Conservation (phyloP, 768 basidiomycete genomes). For the Rhizopogon roseolus region DNA sequence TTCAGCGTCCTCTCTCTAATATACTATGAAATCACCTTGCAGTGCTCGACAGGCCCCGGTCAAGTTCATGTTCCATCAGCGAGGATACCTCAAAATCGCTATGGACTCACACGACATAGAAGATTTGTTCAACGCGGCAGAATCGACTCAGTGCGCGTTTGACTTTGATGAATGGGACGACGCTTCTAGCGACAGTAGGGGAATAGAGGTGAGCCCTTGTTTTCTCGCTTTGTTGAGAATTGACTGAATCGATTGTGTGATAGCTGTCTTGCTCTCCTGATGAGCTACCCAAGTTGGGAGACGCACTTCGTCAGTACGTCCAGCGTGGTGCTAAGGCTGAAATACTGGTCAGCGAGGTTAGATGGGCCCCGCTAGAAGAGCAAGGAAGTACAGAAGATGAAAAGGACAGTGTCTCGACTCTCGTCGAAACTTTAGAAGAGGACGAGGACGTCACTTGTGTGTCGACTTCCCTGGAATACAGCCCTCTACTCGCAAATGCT, state of each 20-base stretch:
- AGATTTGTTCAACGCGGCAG: slow-evolving; percentile 29
- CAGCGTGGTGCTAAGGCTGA: slow-evolving; percentile 27
- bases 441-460: slow-evolving; percentile 56
- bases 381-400: slow-evolving; percentile 35
- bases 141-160: slow-evolving; percentile 27
- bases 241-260: background rate
- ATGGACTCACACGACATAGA: slow-evolving; percentile 29
- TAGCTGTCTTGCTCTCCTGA: slow-evolving; percentile 45
- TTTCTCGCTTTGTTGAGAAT: background rate
- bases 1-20: background rate
- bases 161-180: slow-evolving; percentile 38
- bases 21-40: slow-evolving; percentile 1
- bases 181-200: slow-evolving; percentile 26
- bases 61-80: slow-evolving; percentile 57
- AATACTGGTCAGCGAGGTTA: slow-evolving; percentile 45
- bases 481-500: slow-evolving; percentile 14
- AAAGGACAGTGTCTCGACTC: slow-evolving; percentile 31
- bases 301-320: slow-evolving; percentile 22
- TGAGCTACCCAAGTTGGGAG: slow-evolving; percentile 33
- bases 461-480: slow-evolving; percentile 46
- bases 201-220: slow-evolving; percentile 26
- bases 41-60: slow-evolving; percentile 63
- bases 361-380: slow-evolving; percentile 48
- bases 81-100: slow-evolving; percentile 46
- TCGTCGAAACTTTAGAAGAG: slow-evolving; percentile 51